Conservation (phyloP, 2,329 filamentous ascomycete genomes). For the Cytospora mali region DNA sequence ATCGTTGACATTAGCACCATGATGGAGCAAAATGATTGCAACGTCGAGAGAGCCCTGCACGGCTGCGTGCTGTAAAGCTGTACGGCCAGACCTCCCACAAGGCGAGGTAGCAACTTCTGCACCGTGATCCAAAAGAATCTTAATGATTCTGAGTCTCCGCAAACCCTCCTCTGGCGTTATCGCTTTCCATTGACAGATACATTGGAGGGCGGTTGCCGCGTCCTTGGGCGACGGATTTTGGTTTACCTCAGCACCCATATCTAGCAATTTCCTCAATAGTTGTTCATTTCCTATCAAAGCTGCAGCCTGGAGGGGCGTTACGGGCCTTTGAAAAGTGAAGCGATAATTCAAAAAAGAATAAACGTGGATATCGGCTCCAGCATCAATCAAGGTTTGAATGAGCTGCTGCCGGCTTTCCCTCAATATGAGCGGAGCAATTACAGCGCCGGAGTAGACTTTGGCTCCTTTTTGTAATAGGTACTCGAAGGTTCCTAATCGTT, state of each 20-base stretch:
- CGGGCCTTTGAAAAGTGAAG: neutral
- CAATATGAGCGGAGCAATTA: neutral
- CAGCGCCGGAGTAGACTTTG: neutral
- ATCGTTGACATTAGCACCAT: neutral
- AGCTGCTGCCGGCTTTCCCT: neutral
- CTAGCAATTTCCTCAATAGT: neutral
- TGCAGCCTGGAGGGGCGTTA: slow-evolving; percentile 10
- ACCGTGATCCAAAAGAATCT: neutral
- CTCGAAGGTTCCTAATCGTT: neutral
- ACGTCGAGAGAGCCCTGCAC: neutral
- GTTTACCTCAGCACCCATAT: neutral
- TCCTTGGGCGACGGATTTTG: fast-evolving
- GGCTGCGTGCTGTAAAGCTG: neutral
- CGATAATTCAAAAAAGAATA: neutral
- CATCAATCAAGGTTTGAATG: neutral
- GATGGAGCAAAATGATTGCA: neutral
- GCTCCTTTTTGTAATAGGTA: neutral
- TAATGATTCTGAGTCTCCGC: neutral
- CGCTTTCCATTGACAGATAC: neutral
- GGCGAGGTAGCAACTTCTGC: neutral
- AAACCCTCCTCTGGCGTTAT: neutral
- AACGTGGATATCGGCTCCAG: neutral
- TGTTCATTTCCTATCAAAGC: neutral
- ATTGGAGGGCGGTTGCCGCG: neutral
- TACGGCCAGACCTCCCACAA: neutral